A percentile compares a stretch with the other conserved stretches of the same genome.
These are phyloP conservation scores for Daldinia concentrica DNA, from an alignment of 495 filamentous ascomycete species.

Conservation along the genomic window DNA sequence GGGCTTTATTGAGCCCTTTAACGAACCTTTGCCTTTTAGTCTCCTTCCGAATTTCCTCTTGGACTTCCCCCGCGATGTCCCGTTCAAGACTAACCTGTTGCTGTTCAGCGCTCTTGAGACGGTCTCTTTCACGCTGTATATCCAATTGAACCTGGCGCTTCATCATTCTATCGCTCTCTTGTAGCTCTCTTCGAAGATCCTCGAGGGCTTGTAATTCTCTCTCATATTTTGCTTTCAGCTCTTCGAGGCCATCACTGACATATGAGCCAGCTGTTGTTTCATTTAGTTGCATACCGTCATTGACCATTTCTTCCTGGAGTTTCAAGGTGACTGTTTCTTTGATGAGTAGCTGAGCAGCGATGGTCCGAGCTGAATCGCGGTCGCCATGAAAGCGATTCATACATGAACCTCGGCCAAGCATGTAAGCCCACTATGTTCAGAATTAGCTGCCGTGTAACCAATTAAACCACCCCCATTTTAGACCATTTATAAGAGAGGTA, in stretches of 20 bases:
- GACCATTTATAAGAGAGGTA: not conserved
- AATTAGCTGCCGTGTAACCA: not conserved
- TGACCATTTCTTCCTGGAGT: constrained; percentile 53
- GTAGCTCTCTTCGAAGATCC: not conserved
- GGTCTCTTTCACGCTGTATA: not conserved
- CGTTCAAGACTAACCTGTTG: constrained; percentile 8
- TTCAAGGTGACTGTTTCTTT: constrained; percentile 32
- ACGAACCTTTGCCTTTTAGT: constrained; percentile 7
- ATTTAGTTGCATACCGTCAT: constrained; percentile 40
- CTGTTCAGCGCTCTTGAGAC: not conserved
- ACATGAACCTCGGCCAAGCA: constrained; percentile 1
- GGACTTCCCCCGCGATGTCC: not conserved
- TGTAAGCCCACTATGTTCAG: not conserved
- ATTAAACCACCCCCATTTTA: too few relatives aligned
- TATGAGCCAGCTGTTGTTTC: constrained; percentile 44
- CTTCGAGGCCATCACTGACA: not conserved
- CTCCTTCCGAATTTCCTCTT: constrained; percentile 1
- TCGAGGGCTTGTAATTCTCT: not conserved
- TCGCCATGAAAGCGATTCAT: constrained; percentile 4
- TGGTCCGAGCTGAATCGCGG: constrained; percentile 2
- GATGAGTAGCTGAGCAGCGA: not conserved
- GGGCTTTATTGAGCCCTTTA: not conserved
- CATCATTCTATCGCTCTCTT: not conserved
- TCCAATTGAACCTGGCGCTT: constrained; percentile 3
- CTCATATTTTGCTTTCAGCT: constrained; percentile 2